phyloP scores from a whole-genome alignment of 495 filamentous ascomycete species.

The Annulohypoxylon bovei region DNA sequence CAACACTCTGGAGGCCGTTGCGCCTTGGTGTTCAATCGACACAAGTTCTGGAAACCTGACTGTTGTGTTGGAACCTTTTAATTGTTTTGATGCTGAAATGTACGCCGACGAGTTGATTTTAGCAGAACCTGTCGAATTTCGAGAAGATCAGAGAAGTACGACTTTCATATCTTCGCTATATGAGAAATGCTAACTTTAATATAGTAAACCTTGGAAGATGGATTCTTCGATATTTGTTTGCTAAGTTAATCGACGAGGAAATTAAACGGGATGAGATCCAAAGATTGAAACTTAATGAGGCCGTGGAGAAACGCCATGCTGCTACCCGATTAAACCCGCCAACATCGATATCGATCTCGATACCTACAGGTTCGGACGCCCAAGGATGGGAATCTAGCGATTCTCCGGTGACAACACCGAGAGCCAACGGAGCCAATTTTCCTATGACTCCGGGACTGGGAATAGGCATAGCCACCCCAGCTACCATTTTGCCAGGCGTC shows the following conservation, averaged over 20 bases:
- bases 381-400: constrained; percentile 57
- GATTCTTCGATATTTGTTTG: constrained; percentile 93
- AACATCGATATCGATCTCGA: constrained; percentile 68
- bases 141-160: constrained; percentile 95
- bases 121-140: constrained; percentile 77
- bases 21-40: constrained; percentile 95
- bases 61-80: constrained; percentile 90
- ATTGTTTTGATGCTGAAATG: constrained; percentile 97
- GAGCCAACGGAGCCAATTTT: constrained; percentile 67
- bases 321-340: constrained; percentile 66
- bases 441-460: constrained; percentile 75
- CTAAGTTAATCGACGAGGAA: constrained; percentile 87
- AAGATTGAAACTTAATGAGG: constrained; percentile 71
- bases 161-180: neutral
- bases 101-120: constrained; percentile 88
- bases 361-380: constrained; percentile 69
- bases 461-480: constrained; percentile 83
- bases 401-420: constrained; percentile 66
- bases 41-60: constrained; percentile 90
- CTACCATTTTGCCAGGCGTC: constrained; percentile 58
- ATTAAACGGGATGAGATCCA: constrained; percentile 80
- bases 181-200: constrained; percentile 16
- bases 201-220: constrained; percentile 96
- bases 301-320: constrained; percentile 65
- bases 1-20: constrained; percentile 87